Conservation (phyloP, 2,329 filamentous ascomycete genomes). For the Cladosporium sp. region DNA sequence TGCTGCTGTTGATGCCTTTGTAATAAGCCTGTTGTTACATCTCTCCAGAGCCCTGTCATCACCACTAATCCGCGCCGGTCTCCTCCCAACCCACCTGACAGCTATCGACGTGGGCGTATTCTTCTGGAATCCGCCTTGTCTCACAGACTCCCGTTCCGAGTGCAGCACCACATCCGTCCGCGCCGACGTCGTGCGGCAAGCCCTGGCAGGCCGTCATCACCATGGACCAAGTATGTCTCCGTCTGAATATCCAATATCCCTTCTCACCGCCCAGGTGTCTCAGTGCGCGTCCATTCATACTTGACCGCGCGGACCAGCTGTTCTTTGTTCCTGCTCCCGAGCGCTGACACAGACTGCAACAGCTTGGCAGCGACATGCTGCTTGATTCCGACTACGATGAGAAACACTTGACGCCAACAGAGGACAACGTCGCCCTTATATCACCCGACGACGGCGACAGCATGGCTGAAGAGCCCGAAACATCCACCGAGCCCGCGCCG, state of each 20-base stretch:
- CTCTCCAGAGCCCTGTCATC: background rate
- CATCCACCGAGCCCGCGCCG: constrained; percentile 38
- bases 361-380: constrained; percentile 61
- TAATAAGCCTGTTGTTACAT: background rate
- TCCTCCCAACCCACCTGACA: background rate
- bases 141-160: constrained; percentile 1
- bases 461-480: constrained; percentile 49
- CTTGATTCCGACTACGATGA: constrained; percentile 61
- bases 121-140: constrained; percentile 1
- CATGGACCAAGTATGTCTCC: constrained; percentile 14
- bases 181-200: constrained; percentile 4
- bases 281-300: background rate
- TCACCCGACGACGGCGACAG: constrained; percentile 54
- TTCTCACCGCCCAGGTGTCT: background rate
- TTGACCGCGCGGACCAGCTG: background rate
- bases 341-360: constrained; percentile 22
- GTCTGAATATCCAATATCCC: background rate
- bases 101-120: constrained; percentile 1
- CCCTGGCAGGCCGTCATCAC: background rate
- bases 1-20: background rate
- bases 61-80: background rate
- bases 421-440: constrained; percentile 54
- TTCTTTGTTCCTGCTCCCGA: background rate
- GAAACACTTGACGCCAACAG: constrained; percentile 45
- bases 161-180: constrained; percentile 8